A percentile compares a stretch with the other conserved stretches of the same genome.
These are phyloP conservation scores for Asterochloris erici DNA, from an alignment of 139 green algal genomes.

Conservation along the genomic window DNA sequence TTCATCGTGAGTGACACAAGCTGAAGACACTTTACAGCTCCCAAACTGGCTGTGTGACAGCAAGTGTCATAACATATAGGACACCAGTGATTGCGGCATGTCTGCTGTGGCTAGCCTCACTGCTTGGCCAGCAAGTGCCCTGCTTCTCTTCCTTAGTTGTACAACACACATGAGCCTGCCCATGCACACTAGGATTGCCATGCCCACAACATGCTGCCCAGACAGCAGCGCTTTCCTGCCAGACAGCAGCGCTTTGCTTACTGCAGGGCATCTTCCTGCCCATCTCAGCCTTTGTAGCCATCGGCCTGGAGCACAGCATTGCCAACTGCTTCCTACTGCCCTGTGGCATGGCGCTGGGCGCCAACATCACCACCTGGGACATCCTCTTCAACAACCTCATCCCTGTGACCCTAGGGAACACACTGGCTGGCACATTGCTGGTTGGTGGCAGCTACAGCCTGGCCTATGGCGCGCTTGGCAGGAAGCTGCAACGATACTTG, in stretches of 20 bases:
- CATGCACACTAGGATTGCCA: too few species aligned
- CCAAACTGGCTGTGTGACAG: too few species aligned
- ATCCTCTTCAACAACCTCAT: slow-evolving; percentile 82
- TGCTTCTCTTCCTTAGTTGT: too few species aligned
- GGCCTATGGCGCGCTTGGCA: slow-evolving; percentile 47
- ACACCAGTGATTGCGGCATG: too few species aligned
- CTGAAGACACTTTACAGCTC: too few species aligned
- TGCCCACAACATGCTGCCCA: too few species aligned
- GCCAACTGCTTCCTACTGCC: slow-evolving; percentile 81
- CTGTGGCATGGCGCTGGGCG: slow-evolving; percentile 43
- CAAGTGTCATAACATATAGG: too few species aligned
- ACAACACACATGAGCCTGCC: too few species aligned
- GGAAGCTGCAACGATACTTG: not conserved
- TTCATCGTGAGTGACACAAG: slow-evolving; percentile 40
- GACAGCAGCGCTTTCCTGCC: not conserved
- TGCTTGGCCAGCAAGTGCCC: too few species aligned
- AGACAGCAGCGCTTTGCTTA: not conserved
- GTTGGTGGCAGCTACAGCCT: slow-evolving; percentile 42
- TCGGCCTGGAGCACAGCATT: slow-evolving; percentile 61
- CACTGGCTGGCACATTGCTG: slow-evolving; percentile 66
- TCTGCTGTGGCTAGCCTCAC: too few species aligned
- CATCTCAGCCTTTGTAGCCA: slow-evolving; percentile 80
- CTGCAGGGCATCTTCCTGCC: slow-evolving; percentile 46
- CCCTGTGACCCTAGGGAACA: slow-evolving; percentile 89
- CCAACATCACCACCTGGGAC: slow-evolving; percentile 58